Percentiles rank a stretch among this genome's conserved stretches.
phyloP scores from a whole-genome alignment of 257 asterid species.

The Ophiorrhiza pumila region DNA sequence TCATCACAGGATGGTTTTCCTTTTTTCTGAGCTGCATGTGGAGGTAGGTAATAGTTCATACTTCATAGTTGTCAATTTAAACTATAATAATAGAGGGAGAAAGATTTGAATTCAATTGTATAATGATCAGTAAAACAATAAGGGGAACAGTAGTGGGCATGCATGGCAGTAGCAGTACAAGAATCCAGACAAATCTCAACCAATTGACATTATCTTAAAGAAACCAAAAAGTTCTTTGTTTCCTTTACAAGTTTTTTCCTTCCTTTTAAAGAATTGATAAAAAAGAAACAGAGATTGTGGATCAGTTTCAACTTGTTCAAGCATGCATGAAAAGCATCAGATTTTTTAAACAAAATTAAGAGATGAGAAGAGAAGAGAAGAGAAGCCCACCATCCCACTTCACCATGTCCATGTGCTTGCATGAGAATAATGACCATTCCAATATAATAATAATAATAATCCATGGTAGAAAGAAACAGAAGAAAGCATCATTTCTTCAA shows the following conservation, averaged over 20 bases:
- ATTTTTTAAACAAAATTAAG: neutral
- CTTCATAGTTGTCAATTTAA: too few species aligned
- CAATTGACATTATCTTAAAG: neutral
- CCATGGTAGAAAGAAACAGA: neutral
- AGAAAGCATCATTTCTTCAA: neutral
- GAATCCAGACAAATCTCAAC: neutral
- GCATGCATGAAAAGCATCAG: neutral
- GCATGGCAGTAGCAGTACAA: too few species aligned
- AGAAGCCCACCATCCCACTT: conserved; percentile 3
- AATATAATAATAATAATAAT: neutral
- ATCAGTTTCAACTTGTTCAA: neutral
- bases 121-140: neutral
- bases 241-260: neutral
- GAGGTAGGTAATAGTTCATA: neutral
- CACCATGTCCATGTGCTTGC: conserved; percentile 2
- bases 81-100: too few species aligned
- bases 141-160: too few species aligned
- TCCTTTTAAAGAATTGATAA: neutral
- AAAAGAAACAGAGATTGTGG: neutral
- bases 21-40: neutral
- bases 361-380: too few species aligned
- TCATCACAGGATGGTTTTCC: neutral
- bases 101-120: neutral
- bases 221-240: neutral
- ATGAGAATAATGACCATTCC: neutral